These are phyloP conservation scores for Cladosporium sp. DNA, from an alignment of 2,329 filamentous ascomycete genomes.

Conservation along the genomic window DNA sequence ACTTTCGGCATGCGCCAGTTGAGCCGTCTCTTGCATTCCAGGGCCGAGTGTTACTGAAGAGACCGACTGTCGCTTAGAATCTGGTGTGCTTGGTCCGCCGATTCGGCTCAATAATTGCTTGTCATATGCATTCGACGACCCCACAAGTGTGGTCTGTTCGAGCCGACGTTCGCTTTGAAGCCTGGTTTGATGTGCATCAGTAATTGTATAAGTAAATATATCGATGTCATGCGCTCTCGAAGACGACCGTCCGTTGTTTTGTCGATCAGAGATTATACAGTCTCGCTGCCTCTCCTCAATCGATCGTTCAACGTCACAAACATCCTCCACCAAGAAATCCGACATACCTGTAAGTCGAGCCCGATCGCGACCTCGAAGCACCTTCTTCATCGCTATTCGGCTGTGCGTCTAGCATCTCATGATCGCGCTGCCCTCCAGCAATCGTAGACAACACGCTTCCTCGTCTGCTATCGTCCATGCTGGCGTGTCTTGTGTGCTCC, in stretches of 20 bases:
- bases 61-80: conserved; percentile 43
- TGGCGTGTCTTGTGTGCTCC: conserved; percentile 30
- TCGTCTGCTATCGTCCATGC: conserved; percentile 39
- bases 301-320: not conserved
- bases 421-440: conserved; percentile 30
- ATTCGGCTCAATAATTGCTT: conserved; percentile 64
- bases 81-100: conserved; percentile 59
- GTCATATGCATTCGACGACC: conserved; percentile 64
- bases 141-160: conserved; percentile 58
- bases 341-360: conserved; percentile 48
- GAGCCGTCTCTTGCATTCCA: conserved; percentile 35
- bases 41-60: conserved; percentile 36
- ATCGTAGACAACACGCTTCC: conserved; percentile 45
- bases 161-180: conserved; percentile 62
- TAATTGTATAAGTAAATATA: not conserved
- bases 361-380: conserved; percentile 33
- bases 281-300: not conserved
- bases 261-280: not conserved
- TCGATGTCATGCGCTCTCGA: not conserved
- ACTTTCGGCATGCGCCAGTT: conserved; percentile 41
- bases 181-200: conserved; percentile 30
- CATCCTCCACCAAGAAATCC: not conserved
- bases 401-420: conserved; percentile 33
- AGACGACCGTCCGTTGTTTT: not conserved
- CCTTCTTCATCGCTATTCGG: conserved; percentile 37